Conservation (phyloP, 495 filamentous ascomycete species). For the Penicillium ucsense region DNA sequence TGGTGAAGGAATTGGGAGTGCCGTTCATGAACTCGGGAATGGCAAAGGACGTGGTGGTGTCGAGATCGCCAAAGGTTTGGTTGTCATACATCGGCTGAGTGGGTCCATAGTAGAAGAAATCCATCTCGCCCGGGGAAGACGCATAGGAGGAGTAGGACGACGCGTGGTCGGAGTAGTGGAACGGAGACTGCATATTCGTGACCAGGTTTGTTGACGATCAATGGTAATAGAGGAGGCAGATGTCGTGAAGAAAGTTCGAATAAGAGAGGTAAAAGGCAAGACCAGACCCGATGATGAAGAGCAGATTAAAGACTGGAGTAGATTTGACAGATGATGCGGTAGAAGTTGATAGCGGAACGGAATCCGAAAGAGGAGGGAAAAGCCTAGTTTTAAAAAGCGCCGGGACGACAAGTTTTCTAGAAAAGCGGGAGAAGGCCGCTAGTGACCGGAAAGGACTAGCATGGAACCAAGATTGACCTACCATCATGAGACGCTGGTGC, state of each 20-base stretch:
- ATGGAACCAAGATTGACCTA: slow-evolving; percentile 2
- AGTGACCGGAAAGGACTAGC: neutral
- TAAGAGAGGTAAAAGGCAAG: too few species aligned
- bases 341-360: neutral
- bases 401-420: slow-evolving; percentile 1
- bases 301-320: too few species aligned
- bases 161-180: slow-evolving; percentile 18
- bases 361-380: slow-evolving; percentile 3
- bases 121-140: slow-evolving; percentile 19
- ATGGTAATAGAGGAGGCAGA: neutral
- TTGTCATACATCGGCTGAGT: slow-evolving; percentile 16
- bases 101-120: slow-evolving; percentile 20
- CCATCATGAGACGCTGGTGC: slow-evolving; percentile 18
- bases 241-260: too few species aligned
- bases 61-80: slow-evolving; percentile 11
- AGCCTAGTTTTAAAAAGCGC: slow-evolving; percentile 9
- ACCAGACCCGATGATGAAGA: too few species aligned
- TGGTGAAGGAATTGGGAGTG: slow-evolving; percentile 14
- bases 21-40: slow-evolving; percentile 13
- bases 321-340: too few species aligned
- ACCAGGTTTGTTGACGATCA: neutral
- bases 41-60: slow-evolving; percentile 9
- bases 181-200: slow-evolving; percentile 20
- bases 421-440: slow-evolving; percentile 5
- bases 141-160: slow-evolving; percentile 21